These are phyloP conservation scores for Hericium rajendrae DNA, from an alignment of 768 basidiomycete species.

Conservation along the genomic window DNA sequence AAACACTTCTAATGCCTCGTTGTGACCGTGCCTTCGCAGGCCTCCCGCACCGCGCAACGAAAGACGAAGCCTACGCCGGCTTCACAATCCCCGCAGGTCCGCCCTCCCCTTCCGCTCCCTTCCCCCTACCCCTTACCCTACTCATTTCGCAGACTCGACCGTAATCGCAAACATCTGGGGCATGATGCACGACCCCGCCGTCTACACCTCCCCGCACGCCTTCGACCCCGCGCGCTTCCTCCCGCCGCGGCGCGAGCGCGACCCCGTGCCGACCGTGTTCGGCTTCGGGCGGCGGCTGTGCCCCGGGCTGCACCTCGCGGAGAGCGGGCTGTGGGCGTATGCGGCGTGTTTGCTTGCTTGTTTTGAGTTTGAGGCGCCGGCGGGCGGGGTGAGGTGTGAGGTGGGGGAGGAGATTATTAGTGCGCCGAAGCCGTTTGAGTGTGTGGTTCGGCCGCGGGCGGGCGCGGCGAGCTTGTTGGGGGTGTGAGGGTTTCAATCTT, in stretches of 20 bases:
- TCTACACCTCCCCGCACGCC: constrained; percentile 18
- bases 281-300: constrained; percentile 25
- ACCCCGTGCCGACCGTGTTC: constrained; percentile 14
- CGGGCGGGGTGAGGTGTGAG: constrained; percentile 2
- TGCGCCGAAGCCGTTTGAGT: not conserved
- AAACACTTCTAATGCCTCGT: too few relatives aligned
- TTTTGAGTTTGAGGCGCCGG: constrained; percentile 23
- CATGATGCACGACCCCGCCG: constrained; percentile 20
- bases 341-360: constrained; percentile 27
- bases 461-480: not conserved
- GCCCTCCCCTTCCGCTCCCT: too few relatives aligned
- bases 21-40: constrained; percentile 6
- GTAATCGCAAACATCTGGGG: constrained; percentile 6
- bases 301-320: constrained; percentile 28
- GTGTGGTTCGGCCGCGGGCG: not conserved
- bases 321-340: constrained; percentile 26
- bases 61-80: constrained; percentile 28
- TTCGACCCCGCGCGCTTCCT: constrained; percentile 24
- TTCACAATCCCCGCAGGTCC: constrained; percentile 14
- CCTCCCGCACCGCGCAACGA: constrained; percentile 25
- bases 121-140: not conserved
- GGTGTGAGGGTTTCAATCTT: not conserved
- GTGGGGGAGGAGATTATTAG: not conserved
- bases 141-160: not conserved
- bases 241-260: constrained; percentile 11